phyloP scores from a whole-genome alignment of 2,329 filamentous ascomycete genomes.

The Sarocladium brachiariae region DNA sequence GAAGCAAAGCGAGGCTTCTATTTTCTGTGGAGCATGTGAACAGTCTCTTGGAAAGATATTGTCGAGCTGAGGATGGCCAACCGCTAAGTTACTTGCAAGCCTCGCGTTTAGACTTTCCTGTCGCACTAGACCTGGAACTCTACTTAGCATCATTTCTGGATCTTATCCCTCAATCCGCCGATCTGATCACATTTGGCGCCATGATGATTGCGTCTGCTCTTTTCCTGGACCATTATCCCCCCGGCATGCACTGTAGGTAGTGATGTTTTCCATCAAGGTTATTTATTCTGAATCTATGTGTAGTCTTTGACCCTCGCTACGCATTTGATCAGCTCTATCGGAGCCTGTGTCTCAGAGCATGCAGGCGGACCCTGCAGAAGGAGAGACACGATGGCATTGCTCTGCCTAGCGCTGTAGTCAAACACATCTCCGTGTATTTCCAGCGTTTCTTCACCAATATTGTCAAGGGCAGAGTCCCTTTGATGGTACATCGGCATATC shows the following conservation, averaged over 20 bases:
- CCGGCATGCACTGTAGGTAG: constrained; percentile 3
- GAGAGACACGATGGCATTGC: not conserved
- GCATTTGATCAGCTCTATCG: not conserved
- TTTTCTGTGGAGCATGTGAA: not conserved
- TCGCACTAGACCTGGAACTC: not conserved
- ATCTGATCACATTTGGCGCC: not conserved
- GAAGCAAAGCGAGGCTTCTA: not conserved
- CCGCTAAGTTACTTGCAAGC: not conserved
- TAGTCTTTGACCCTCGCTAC: not conserved
- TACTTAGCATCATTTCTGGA: constrained; percentile 7
- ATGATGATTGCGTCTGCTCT: constrained; percentile 2
- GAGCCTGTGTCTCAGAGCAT: not conserved
- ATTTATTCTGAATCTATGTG: not conserved
- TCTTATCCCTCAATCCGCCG: not conserved
- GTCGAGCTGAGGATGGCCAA: not conserved
- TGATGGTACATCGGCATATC: not conserved
- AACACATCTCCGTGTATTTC: not conserved
- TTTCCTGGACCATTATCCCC: constrained; percentile 5
- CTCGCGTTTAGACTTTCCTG: not conserved
- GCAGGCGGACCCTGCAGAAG: not conserved
- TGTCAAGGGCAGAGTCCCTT: not conserved
- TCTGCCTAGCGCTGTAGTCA: not conserved
- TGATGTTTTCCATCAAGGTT: not conserved
- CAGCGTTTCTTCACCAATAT: not conserved
- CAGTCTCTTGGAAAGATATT: not conserved